phyloP scores from a whole-genome alignment of 2,329 filamentous ascomycete genomes.

The Leptographium flavum region DNA sequence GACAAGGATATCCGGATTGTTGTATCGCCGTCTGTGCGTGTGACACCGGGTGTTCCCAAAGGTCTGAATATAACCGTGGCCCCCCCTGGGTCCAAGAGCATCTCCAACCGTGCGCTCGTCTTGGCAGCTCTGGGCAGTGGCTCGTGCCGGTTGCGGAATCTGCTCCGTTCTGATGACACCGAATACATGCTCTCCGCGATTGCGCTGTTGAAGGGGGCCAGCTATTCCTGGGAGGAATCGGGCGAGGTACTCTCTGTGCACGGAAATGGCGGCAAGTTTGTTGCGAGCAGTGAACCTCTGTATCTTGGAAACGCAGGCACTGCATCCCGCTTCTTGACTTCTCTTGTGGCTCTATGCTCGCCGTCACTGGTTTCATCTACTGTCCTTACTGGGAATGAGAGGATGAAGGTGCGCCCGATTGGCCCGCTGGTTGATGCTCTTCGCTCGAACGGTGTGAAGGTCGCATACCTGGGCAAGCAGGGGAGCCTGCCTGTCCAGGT shows the following conservation, averaged over 20 bases:
- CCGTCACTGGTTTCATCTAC: slow-evolving; percentile 52
- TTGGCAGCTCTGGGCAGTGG: slow-evolving; percentile 81
- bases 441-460: slow-evolving; percentile 68
- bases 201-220: slow-evolving; percentile 66
- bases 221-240: slow-evolving; percentile 86
- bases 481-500: slow-evolving; percentile 76
- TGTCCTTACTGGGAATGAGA: slow-evolving; percentile 78
- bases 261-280: slow-evolving; percentile 76
- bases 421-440: slow-evolving; percentile 86
- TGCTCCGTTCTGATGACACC: slow-evolving; percentile 92
- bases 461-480: slow-evolving; percentile 74
- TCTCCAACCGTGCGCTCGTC: slow-evolving; percentile 91
- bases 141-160: slow-evolving; percentile 75
- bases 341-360: slow-evolving; percentile 71
- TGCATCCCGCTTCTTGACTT: slow-evolving; percentile 87
- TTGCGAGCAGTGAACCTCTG: slow-evolving; percentile 60
- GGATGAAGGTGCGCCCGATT: slow-evolving; percentile 94
- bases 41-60: slow-evolving; percentile 57
- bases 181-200: slow-evolving; percentile 97
- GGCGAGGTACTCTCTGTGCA: slow-evolving; percentile 83
- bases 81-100: slow-evolving; percentile 92
- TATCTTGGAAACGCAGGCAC: slow-evolving; percentile 96
- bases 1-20: slow-evolving; percentile 74
- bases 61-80: slow-evolving; percentile 55
- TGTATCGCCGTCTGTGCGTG: slow-evolving; percentile 62